These are phyloP conservation scores for Lodderomyces beijingensis DNA, from an alignment of 1,139 yeast genomes.

Conservation along the genomic window DNA sequence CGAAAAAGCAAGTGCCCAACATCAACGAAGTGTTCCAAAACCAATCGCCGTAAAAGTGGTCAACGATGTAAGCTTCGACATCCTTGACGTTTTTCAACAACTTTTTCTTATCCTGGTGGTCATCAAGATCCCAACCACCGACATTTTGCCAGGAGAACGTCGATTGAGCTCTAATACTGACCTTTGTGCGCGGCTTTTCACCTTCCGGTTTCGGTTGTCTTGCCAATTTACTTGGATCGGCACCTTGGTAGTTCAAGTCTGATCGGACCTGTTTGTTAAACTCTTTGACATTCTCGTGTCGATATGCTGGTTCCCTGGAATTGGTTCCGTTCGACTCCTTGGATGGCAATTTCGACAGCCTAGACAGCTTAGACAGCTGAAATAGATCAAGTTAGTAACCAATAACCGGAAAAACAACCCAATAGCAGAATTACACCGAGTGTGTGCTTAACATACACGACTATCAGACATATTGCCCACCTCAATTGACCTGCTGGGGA, in stretches of 20 bases:
- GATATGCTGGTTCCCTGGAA: too few relatives aligned
- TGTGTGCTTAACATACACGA: too few relatives aligned
- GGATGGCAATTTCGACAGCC: too few relatives aligned
- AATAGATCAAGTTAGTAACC: too few relatives aligned
- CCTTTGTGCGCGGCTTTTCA: conserved; percentile 12
- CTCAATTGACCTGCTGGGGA: too few relatives aligned
- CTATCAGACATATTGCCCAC: too few relatives aligned
- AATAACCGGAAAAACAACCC: too few relatives aligned
- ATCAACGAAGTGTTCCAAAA: conserved; percentile 64
- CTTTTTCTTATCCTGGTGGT: conserved; percentile 21
- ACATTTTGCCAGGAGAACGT: conserved; percentile 41
- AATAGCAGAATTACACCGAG: too few relatives aligned
- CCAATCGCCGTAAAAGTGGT: conserved; percentile 68
- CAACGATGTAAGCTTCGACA: conserved; percentile 58
- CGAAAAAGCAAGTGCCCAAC: conserved; percentile 66
- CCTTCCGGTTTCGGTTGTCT: conserved; percentile 8
- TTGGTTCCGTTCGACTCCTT: too few relatives aligned
- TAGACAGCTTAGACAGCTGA: too few relatives aligned
- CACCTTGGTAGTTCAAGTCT: conserved; percentile 13
- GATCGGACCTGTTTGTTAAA: conserved; percentile 21
- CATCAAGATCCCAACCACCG: conserved; percentile 35
- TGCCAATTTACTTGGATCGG: conserved; percentile 4
- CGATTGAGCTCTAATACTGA: conserved; percentile 25
- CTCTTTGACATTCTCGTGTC: conserved; percentile 30
- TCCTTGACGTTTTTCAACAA: conserved; percentile 23